phyloP scores from a whole-genome alignment of 371 early-diverging fungal species.

The Choanephora cucurbitarum region DNA sequence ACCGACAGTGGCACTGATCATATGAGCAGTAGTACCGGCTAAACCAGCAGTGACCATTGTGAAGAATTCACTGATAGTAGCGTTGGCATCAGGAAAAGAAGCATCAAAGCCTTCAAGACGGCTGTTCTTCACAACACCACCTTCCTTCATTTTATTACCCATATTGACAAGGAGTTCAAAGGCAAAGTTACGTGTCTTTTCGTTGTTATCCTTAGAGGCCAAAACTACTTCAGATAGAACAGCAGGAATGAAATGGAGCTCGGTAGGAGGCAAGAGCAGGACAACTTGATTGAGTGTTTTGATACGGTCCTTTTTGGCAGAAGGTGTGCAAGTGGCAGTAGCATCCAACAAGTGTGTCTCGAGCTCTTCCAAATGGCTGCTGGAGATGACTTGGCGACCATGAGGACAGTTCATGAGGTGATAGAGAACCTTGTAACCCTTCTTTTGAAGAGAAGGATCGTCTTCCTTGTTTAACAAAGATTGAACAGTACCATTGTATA shows the following conservation, averaged over 20 bases:
- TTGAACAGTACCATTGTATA: conserved; percentile 61
- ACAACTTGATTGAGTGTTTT: conserved; percentile 58
- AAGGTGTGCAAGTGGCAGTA: conserved; percentile 52
- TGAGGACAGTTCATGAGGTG: conserved; percentile 56
- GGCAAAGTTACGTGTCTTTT: conserved; percentile 82
- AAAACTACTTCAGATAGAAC: conserved; percentile 90
- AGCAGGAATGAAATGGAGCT: conserved; percentile 83
- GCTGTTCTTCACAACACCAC: conserved; percentile 63
- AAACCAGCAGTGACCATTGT: conserved; percentile 95
- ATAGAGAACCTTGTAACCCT: conserved; percentile 87
- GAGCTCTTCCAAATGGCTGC: conserved; percentile 47
- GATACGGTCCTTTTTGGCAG: conserved; percentile 76
- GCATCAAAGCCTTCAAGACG: conserved; percentile 61
- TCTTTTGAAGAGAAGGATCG: conserved; percentile 88
- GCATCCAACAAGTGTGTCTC: conserved; percentile 56
- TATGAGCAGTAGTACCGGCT: conserved; percentile 87
- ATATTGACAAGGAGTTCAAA: conserved; percentile 86
- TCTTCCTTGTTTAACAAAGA: conserved; percentile 60
- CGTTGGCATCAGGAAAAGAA: conserved; percentile 50
- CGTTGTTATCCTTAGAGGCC: conserved; percentile 91
- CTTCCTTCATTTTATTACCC: conserved; percentile 85
- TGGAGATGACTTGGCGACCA: conserved; percentile 46
- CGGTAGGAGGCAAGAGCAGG: conserved; percentile 55
- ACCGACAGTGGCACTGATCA: conserved; percentile 92
- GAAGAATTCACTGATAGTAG: conserved; percentile 65